Percentiles rank a stretch among this genome's conserved stretches.
phyloP scores from a whole-genome alignment of 2,329 filamentous ascomycete genomes.

The Trichoderma koningii region DNA sequence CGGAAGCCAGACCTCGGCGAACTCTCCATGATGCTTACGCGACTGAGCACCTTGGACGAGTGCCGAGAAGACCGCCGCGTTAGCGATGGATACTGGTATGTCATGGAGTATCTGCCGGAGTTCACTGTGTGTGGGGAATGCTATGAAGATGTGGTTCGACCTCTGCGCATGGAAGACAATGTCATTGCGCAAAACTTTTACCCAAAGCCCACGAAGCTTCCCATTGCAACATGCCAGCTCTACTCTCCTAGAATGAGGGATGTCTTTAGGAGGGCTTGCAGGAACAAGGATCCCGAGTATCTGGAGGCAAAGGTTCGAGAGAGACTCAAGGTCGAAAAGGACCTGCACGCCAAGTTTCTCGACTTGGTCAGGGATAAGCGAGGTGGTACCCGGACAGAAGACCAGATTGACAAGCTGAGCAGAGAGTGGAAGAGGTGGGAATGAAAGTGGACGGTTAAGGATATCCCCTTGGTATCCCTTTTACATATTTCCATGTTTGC shows the following conservation, averaged over 20 bases:
- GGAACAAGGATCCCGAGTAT: slow-evolving; percentile 65
- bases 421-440: slow-evolving; percentile 62
- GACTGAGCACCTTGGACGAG: slow-evolving; percentile 59
- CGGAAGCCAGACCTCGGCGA: slow-evolving; percentile 58
- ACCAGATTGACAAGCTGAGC: slow-evolving; percentile 52
- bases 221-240: slow-evolving; percentile 68
- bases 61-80: slow-evolving; percentile 67
- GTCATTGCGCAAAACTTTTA: slow-evolving; percentile 67
- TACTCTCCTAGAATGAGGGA: slow-evolving; percentile 79
- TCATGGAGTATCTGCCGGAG: slow-evolving; percentile 71
- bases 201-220: slow-evolving; percentile 57
- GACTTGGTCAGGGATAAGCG: slow-evolving; percentile 44
- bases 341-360: slow-evolving; percentile 58
- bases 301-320: slow-evolving; percentile 60
- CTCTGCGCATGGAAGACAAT: slow-evolving; percentile 56
- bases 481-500: background rate
- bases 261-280: slow-evolving; percentile 68
- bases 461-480: background rate
- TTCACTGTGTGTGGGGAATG: slow-evolving; percentile 88
- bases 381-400: slow-evolving; percentile 44
- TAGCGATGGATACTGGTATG: slow-evolving; percentile 71
- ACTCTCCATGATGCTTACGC: slow-evolving; percentile 65
- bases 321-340: slow-evolving; percentile 60
- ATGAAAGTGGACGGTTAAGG: slow-evolving; percentile 39
- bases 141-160: slow-evolving; percentile 77